Evolutionary conservation across 2,329 filamentous ascomycete genomes (phyloP).

Genomic region (Alternaria incomplexa): DNA sequence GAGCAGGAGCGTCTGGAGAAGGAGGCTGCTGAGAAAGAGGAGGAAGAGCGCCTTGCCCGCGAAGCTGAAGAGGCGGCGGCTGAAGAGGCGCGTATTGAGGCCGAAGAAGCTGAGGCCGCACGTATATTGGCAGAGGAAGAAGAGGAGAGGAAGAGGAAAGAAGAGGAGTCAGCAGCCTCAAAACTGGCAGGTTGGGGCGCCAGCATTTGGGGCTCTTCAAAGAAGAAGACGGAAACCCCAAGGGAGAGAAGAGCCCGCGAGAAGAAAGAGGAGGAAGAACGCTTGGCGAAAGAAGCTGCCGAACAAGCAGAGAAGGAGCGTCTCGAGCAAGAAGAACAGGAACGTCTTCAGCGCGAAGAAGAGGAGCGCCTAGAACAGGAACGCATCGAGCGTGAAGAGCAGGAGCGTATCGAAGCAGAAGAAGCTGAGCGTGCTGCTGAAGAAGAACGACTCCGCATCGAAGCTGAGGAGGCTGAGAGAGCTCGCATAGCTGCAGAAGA

Average conservation of each 20-base stretch:
- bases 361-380: slow-evolving; percentile 30
- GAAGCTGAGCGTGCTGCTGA: slow-evolving; percentile 32
- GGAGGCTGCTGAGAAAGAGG: slow-evolving; percentile 52
- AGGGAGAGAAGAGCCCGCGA: slow-evolving; percentile 42
- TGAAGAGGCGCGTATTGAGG: slow-evolving; percentile 36
- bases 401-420: slow-evolving; percentile 47
- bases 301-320: slow-evolving; percentile 32
- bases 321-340: slow-evolving; percentile 32
- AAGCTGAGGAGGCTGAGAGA: slow-evolving; percentile 28
- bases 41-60: slow-evolving; percentile 27
- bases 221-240: slow-evolving; percentile 46
- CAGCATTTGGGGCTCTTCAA: slow-evolving; percentile 34
- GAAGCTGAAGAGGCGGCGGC: slow-evolving; percentile 40
- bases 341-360: slow-evolving; percentile 47
- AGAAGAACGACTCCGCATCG: slow-evolving; percentile 34
- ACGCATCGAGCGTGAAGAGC: slow-evolving; percentile 38
- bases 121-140: slow-evolving; percentile 30
- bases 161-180: slow-evolving; percentile 24
- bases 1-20: slow-evolving; percentile 36
- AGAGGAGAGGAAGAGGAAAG: slow-evolving; percentile 26
- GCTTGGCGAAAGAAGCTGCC: slow-evolving; percentile 11
- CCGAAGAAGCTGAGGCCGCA: slow-evolving; percentile 15
- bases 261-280: slow-evolving; percentile 45
- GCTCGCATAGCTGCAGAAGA: slow-evolving; percentile 1
- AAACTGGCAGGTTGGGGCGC: slow-evolving; percentile 43